A percentile compares a stretch with the other conserved stretches of the same genome.
Evolutionary conservation across 2,329 filamentous ascomycete species (phyloP).

Genomic region (Clonostachys rhizophaga): DNA sequence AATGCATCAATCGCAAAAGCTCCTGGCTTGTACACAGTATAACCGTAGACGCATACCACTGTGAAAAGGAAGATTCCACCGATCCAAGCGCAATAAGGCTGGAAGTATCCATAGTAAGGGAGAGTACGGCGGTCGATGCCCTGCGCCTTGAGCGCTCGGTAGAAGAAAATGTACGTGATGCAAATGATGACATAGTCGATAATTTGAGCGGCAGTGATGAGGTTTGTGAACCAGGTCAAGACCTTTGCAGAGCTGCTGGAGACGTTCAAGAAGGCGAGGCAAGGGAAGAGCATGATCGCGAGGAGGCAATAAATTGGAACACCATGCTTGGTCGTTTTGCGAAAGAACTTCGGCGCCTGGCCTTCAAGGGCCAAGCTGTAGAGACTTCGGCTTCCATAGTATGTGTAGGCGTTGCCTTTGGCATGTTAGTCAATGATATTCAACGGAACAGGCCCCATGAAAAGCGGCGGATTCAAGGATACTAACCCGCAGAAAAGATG

Average conservation of each 20-base stretch:
- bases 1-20: conserved; percentile 44
- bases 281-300: conserved; percentile 47
- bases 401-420: conserved; percentile 39
- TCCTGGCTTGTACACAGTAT: conserved; percentile 35
- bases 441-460: too few species aligned
- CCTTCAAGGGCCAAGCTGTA: conserved; percentile 46
- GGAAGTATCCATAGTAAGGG: conserved; percentile 54
- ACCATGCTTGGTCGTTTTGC: conserved; percentile 54
- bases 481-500: conserved; percentile 34
- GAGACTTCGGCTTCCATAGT: conserved; percentile 43
- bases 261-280: conserved; percentile 47
- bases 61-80: conserved; percentile 33
- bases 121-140: conserved; percentile 44
- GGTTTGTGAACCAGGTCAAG: conserved; percentile 48
- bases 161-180: conserved; percentile 38
- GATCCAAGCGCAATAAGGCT: conserved; percentile 52
- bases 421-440: too few species aligned
- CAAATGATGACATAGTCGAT: conserved; percentile 58
- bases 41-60: conserved; percentile 49
- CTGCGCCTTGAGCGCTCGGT: conserved; percentile 49
- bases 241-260: conserved; percentile 41
- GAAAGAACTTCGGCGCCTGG: conserved; percentile 45
- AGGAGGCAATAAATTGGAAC: conserved; percentile 55
- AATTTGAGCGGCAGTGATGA: conserved; percentile 52
- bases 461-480: too few species aligned